Evolutionary conservation across 2,329 filamentous ascomycete species (phyloP).

Genomic region (Aphanocladium album): DNA sequence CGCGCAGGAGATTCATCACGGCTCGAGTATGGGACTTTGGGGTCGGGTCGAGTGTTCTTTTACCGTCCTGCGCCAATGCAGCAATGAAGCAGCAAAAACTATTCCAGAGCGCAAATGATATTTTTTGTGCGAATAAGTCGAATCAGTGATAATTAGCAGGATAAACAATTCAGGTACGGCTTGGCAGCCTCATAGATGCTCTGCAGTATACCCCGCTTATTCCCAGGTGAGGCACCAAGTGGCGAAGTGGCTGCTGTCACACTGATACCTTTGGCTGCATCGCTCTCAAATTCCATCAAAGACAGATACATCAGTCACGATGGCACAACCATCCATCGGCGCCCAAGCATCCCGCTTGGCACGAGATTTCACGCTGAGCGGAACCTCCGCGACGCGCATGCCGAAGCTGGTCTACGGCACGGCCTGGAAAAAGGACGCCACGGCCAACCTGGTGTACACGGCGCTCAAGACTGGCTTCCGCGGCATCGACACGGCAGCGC

Average conservation of each 20-base stretch:
- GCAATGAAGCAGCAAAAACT: too few relatives aligned
- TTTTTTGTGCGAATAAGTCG: too few relatives aligned
- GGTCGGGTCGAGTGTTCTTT: too few relatives aligned
- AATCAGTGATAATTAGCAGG: too few relatives aligned
- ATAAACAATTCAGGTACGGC: too few relatives aligned
- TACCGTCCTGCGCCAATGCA: too few relatives aligned
- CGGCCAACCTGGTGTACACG: conserved; percentile 60
- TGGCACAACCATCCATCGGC: conserved; percentile 19
- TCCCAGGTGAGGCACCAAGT: too few relatives aligned
- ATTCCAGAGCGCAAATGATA: too few relatives aligned
- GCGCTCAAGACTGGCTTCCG: conserved; percentile 67
- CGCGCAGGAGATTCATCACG: too few relatives aligned
- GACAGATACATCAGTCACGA: neutral
- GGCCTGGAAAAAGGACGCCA: conserved; percentile 75
- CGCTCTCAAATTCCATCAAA: neutral
- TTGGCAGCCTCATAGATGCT: too few relatives aligned
- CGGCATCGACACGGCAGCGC: conserved; percentile 71
- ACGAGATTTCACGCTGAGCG: conserved; percentile 28
- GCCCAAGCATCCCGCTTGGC: conserved; percentile 27
- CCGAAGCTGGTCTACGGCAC: conserved; percentile 68
- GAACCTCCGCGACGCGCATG: conserved; percentile 31
- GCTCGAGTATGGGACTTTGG: too few relatives aligned
- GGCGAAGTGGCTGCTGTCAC: neutral
- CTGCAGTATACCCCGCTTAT: too few relatives aligned
- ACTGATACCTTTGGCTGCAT: neutral